Base-by-base conservation (phyloP, 306 rosid species). In the Pueraria montana region DNA sequence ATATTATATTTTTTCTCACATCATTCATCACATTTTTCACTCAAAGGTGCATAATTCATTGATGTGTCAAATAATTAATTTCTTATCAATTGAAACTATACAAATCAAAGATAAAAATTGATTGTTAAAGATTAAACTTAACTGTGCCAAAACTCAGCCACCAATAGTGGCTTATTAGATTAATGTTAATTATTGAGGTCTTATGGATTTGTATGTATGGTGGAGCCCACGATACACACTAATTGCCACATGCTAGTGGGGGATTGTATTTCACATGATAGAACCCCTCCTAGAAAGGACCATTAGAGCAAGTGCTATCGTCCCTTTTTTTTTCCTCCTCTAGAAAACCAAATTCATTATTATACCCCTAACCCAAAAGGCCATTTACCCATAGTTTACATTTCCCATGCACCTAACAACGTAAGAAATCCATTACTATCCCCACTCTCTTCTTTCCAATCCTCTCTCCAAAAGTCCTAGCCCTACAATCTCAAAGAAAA, bases 371-470 rank as follows among this genome's bases (percentile, higher is more conserved):
- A n/a, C 42, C 66, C 42, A 24, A 48, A 84, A 67, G 71, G 17
- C 23, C 72, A 76, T 61, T 67, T 68, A 18, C 86, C 50, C 66
- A 59, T 81, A 43, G 52, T 78, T 84, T 72, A 50, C 67, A 81
- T 52, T 84, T 68, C 69, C 77, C 93, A 85, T 86, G 89, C 89
- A 86, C 87, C 21, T 78, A 11, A 0, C 32, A 86, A 84, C 87
- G 85, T 81, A 61, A 69, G 6, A 86, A 81, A 80, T 20, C 81
- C 64, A 45, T 72, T 65, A 40, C 21, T 27, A 8, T 26, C 75
- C 58, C 27, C 40, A 14, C 46, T 2, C 30, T 55, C 30, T 9
- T 30, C 42, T 23, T 49, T 79, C 71, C 38, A 16, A 16, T 70
- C 55, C 78, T 27, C 27, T 43, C 23, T 50, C 50, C 64, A 42